Base-by-base conservation (phyloP, 148 eudicot genomes). In the Amaranthus hypochondriacus region DNA sequence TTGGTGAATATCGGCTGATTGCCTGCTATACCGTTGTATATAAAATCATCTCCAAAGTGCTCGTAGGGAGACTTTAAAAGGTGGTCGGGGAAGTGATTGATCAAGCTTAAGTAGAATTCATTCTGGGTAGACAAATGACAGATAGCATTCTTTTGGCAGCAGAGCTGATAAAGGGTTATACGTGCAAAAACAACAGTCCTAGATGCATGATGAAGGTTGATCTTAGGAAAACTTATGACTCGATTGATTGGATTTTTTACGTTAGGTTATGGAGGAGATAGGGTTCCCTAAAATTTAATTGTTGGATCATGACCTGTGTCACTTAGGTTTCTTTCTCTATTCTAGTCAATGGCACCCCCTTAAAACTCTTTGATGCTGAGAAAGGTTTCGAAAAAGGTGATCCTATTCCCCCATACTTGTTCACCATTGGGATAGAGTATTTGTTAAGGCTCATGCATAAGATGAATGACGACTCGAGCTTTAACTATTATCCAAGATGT, bases 201-300 rank as follows among this genome's bases (percentile, higher is more conserved):
- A 42, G 68, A 12, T 44, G 68, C n/a, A 12, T 63, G n/a, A 2
- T 42, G 49, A 63, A 63, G 39, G 68, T 63, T n/a, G 68, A 63
- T 12, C 18, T 46, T 63, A 11, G 46, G 39, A 13, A 63, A 11
- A 15, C n/a, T 3, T 63, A 43, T 63, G 49, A 63, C 49, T 63
- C 50, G 5, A 44, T 63, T 9, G 49, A 44, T 0, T 63, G 67
- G 49, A 14, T 13, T 56, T 56, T 13, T 2, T 12, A 3, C 13
- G 18, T 5, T 4, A 13, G 3, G 5, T 56, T 13, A 13, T 56
- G 15, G 5, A 2, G 13, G 18, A 56, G 18, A 0, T 63, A n/a
- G 66, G 67, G 0, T 62, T 43, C 12, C 49, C 66, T 39, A 2
- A 43, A 11, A 11, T 44, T 9, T 42, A 2, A 42, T 4, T 0